These are phyloP conservation scores for Quercus variabilis DNA, from an alignment of 306 rosid genomes.

Conservation along the genomic window DNA sequence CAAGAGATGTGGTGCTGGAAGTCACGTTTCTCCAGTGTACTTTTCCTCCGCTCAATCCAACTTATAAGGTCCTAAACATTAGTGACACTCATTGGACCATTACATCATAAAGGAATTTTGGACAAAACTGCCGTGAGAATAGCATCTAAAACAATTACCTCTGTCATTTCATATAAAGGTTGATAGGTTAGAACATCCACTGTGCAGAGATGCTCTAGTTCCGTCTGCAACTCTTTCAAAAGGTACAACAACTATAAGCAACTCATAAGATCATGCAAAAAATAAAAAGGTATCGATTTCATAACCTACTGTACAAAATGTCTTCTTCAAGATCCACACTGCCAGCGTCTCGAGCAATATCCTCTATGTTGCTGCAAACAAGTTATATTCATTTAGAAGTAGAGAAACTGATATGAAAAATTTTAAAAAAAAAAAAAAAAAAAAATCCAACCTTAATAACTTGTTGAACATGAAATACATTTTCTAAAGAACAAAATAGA, in stretches of 20 bases:
- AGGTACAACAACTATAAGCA: constrained; percentile 30
- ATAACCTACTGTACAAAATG: constrained; percentile 66
- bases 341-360: constrained; percentile 88
- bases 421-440: background rate
- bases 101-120: constrained; percentile 4
- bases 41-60: constrained; percentile 77
- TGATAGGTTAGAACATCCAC: constrained; percentile 58
- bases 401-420: constrained; percentile 2
- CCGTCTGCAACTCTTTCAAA: constrained; percentile 68
- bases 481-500: background rate
- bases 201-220: constrained; percentile 66
- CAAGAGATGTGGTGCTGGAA: constrained; percentile 83
- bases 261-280: background rate
- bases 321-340: constrained; percentile 86
- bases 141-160: constrained; percentile 44
- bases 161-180: constrained; percentile 82
- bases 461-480: background rate
- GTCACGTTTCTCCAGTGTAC: constrained; percentile 65
- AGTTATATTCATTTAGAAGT: constrained; percentile 1
- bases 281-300: constrained; percentile 22
- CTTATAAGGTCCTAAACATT: constrained; percentile 68
- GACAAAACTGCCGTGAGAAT: constrained; percentile 13
- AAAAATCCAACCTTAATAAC: constrained; percentile 4
- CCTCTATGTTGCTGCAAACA: constrained; percentile 89
- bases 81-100: constrained; percentile 19